phyloP scores from a whole-genome alignment of 2,329 filamentous ascomycete genomes.

The Chaetomiaceae sp. region DNA sequence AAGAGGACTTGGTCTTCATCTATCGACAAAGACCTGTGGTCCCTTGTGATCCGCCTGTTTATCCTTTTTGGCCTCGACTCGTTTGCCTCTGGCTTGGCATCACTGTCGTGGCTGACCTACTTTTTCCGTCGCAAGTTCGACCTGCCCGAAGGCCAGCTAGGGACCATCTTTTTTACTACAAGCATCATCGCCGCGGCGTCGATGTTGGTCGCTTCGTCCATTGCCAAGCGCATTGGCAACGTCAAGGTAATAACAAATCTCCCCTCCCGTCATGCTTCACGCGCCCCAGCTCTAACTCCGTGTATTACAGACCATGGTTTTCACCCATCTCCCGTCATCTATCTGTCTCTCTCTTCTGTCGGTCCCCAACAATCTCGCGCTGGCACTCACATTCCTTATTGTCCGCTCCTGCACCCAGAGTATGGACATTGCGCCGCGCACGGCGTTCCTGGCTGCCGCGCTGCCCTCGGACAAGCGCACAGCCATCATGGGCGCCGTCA shows the following conservation, averaged over 20 bases:
- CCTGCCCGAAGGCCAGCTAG: constrained; percentile 51
- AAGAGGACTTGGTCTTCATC: not conserved
- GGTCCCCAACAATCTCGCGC: constrained; percentile 42
- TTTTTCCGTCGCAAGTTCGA: constrained; percentile 54
- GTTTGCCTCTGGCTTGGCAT: constrained; percentile 60
- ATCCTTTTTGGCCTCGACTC: constrained; percentile 60
- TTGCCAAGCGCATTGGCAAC: constrained; percentile 7
- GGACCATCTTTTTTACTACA: constrained; percentile 51
- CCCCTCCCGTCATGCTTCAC: not conserved
- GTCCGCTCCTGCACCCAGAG: constrained; percentile 57
- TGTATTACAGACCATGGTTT: constrained; percentile 56
- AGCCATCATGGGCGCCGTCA: constrained; percentile 65
- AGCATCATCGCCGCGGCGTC: constrained; percentile 51
- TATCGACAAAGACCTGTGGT: not conserved
- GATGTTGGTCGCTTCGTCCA: constrained; percentile 24
- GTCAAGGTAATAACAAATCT: not conserved
- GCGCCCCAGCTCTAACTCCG: not conserved
- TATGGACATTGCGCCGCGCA: constrained; percentile 68
- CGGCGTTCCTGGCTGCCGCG: constrained; percentile 63
- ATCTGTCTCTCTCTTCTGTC: constrained; percentile 57
- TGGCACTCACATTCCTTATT: constrained; percentile 49
- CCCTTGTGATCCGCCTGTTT: constrained; percentile 41
- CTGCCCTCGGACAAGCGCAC: constrained; percentile 63
- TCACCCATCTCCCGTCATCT: constrained; percentile 58
- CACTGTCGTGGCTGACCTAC: constrained; percentile 52